Base-by-base conservation (phyloP, 129 eudicot species). In the Glebionis coronaria region DNA sequence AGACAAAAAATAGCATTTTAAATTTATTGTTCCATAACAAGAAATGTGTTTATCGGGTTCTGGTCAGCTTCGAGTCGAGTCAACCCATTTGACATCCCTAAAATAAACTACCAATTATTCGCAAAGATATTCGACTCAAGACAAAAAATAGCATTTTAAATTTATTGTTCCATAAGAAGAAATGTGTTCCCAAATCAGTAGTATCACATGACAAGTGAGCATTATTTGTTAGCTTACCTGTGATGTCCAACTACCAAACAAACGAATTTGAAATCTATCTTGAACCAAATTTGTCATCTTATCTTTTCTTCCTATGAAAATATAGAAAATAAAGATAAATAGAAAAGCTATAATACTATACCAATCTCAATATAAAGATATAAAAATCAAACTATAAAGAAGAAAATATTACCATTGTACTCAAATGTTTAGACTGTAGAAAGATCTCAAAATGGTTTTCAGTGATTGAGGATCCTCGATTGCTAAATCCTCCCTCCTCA, bases 181-280 rank as follows among this genome's bases (percentile, higher is more conserved):
- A 15, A 55, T 20, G 61, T 55, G 44, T 27, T 27, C 44, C 40
- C 63, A 4, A 9, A 50, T n/a, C n/a, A n/a, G 18, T 7, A 46
- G 67, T 16, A 73, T 35, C 42, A 35, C 42, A 35, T 35, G 42
- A 35, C 42, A 35, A 10, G 42, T 7, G 2, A 35, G 10, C 42
- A 35, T 35, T 35, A 35, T 35, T 35, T 35, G 42, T 35, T 35
- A 35, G 42, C 80, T 82, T 56, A 84, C 97, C 84, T 82, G 78
- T 59, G 64, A 57, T 54, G 85, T 56, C 97, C 97, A 90, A 76
- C 95, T 91, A 80, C 97, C 97, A 51, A 84, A 74, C 97, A 95
- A 90, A 31, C 95, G 97, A 72, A 95, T 90, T 58, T 79, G 78
- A 69, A 84, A 90, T 64, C 71, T 67, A 35, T 78, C 70, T 47